A percentile compares a stretch with the other conserved stretches of the same genome.
Conservation (phyloP, 768 basidiomycete species). For the Lactarius hengduanensis region DNA sequence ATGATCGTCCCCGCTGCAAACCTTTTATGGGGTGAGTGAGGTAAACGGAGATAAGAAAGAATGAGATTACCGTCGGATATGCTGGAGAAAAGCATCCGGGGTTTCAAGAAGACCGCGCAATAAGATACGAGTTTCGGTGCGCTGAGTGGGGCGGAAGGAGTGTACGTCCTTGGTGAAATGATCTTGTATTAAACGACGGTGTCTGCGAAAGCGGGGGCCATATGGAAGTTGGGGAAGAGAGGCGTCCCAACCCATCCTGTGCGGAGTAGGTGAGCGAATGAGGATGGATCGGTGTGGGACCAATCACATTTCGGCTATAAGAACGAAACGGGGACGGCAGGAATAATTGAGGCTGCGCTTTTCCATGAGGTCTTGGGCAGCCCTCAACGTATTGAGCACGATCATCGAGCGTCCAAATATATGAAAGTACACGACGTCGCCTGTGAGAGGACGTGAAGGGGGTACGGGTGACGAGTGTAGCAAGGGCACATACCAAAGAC, state of each 20-base stretch:
- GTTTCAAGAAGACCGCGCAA: conserved; percentile 32
- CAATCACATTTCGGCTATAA: conserved; percentile 33
- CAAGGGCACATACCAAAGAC: conserved; percentile 32
- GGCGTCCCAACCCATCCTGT: conserved; percentile 30
- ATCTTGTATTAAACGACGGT: conserved; percentile 34
- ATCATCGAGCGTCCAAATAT: conserved; percentile 35
- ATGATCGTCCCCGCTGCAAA: conserved; percentile 35
- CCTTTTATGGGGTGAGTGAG: conserved; percentile 26
- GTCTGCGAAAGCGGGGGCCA: conserved; percentile 34
- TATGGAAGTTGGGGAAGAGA: conserved; percentile 30
- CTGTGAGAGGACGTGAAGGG: conserved; percentile 25
- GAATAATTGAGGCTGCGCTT: conserved; percentile 37
- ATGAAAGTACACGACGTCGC: conserved; percentile 36
- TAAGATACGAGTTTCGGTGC: conserved; percentile 32
- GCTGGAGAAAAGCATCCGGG: conserved; percentile 32
- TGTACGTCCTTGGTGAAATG: conserved; percentile 28
- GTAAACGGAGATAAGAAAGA: background rate
- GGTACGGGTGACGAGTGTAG: background rate
- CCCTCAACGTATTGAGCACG: conserved; percentile 36
- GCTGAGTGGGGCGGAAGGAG: conserved; percentile 32
- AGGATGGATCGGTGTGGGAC: background rate
- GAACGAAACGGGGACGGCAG: conserved; percentile 35
- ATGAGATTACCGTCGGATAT: conserved; percentile 31
- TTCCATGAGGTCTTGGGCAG: conserved; percentile 39
- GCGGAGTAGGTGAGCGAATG: background rate